These are phyloP conservation scores for Suillus decipiens DNA, from an alignment of 768 basidiomycete species.

Conservation along the genomic window DNA sequence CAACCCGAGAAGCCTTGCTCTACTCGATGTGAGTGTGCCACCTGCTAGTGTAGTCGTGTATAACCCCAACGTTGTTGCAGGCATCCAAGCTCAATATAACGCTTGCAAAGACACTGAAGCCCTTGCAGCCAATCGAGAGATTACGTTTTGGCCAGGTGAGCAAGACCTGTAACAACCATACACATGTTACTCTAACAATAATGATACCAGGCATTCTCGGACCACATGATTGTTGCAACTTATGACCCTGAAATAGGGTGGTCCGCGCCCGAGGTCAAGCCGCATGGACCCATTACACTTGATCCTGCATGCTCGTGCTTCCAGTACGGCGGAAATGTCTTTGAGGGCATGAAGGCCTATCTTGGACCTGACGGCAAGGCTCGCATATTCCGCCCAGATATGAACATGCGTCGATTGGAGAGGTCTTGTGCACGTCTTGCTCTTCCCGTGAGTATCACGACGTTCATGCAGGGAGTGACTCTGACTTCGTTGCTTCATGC, in stretches of 20 bases:
- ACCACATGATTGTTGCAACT: constrained; percentile 74
- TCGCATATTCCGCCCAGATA: constrained; percentile 78
- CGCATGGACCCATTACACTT: constrained; percentile 59
- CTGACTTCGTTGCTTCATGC: background rate
- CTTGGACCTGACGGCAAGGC: constrained; percentile 69
- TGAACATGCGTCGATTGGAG: constrained; percentile 83
- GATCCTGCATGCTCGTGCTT: constrained; percentile 59
- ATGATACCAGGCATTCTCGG: constrained; percentile 52
- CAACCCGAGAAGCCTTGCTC: background rate
- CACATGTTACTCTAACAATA: constrained; percentile 5
- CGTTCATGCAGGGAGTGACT: background rate
- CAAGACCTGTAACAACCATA: constrained; percentile 5
- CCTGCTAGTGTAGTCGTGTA: background rate
- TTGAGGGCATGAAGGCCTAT: constrained; percentile 80
- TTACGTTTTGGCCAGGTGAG: constrained; percentile 61
- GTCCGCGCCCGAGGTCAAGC: constrained; percentile 72
- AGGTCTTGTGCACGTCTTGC: constrained; percentile 71
- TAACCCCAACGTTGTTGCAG: constrained; percentile 32
- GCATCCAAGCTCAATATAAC: constrained; percentile 55
- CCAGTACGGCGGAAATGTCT: constrained; percentile 61
- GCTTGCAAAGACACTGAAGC: constrained; percentile 48
- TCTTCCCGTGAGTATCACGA: constrained; percentile 53
- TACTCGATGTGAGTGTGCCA: constrained; percentile 23
- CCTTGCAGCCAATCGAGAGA: constrained; percentile 47
- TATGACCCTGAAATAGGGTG: constrained; percentile 67